Evolutionary conservation across 805 yeast genomes (phyloP), one percentile per base, ranked within the genome.

Genomic region (Sugiyamaella floridensis): DNA sequence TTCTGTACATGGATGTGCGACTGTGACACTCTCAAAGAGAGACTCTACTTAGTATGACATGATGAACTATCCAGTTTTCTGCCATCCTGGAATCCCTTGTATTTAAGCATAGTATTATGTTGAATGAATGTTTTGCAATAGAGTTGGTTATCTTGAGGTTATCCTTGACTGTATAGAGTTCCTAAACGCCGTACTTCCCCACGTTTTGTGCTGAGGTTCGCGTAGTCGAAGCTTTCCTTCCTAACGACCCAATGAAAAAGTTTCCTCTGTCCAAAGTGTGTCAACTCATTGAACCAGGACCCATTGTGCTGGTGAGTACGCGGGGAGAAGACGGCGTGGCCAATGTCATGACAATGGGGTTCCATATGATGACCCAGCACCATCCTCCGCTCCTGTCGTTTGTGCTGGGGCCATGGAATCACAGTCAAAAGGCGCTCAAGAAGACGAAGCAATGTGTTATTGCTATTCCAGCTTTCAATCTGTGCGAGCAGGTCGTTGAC

Each of bases 341-440:
- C 22, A 52, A 52, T 29, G 45, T 52, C 40, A 52, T 52, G 55
- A 52, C 55, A 6, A 52, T 52, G 55, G 55, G 55, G 3, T 52
- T 52, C 42, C 52, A 48, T 44, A 51, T 51, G 54, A 52, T 52
- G 55, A 40, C 47, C 43, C 52, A 48, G 37, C 52, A 52, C 48
- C 49, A 44, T n/a, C 55, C 55, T 2, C 51, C 55, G 20, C 28
- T 52, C 15, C 11, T 52, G n/a, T 40, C 54, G 19, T 52, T 47
- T 32, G 45, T 29, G 2, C 18, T 52, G 18, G 55, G 55, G 20
- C 55, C 55, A 5, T 52, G 55, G 55, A 45, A 52, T 41, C 48
- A 52, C 43, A 48, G 49, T 19, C 44, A 15, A 37, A 40, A 49
- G 37, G 32, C 52, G n/a, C 37, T 52, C 15, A 48, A 44, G 34